Conservation (phyloP, 1,284 basidiomycete genomes). For the Microbotryum silenes-acaulis region DNA sequence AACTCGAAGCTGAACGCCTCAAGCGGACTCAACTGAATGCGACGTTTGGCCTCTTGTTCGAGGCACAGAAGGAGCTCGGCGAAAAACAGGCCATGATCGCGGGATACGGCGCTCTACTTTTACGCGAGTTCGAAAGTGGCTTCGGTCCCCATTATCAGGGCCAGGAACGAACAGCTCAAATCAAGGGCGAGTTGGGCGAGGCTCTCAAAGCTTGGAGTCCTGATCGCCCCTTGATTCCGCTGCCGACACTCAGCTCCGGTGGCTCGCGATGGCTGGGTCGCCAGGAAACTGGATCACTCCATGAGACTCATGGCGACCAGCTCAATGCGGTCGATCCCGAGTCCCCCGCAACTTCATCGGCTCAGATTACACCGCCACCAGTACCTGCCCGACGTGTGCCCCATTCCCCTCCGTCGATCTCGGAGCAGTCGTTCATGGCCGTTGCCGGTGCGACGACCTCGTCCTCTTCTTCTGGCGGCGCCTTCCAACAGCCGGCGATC, state of each 20-base stretch:
- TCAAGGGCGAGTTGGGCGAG: conserved; percentile 29
- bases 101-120: conserved; percentile 32
- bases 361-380: no score
- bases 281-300: no score
- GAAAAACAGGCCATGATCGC: conserved; percentile 36
- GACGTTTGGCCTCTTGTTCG: conserved; percentile 30
- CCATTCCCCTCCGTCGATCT: conserved; percentile 1
- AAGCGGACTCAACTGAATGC: conserved; percentile 34
- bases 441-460: no score
- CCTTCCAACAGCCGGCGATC: no score
- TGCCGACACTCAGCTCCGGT: conserved; percentile 11
- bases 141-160: conserved; percentile 27
- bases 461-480: no score
- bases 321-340: no score
- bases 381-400: no score
- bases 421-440: not conserved
- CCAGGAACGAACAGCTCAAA: conserved; percentile 29
- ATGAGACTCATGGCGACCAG: no score
- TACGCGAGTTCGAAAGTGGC: conserved; percentile 30
- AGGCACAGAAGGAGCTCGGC: conserved; percentile 32
- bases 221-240: conserved; percentile 4
- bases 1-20: conserved; percentile 23
- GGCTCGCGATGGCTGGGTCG: not conserved
- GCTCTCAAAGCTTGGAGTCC: conserved; percentile 20
- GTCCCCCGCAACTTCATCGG: no score